Conservation (phyloP, 345 rosid genomes). For the Brassica juncea region DNA sequence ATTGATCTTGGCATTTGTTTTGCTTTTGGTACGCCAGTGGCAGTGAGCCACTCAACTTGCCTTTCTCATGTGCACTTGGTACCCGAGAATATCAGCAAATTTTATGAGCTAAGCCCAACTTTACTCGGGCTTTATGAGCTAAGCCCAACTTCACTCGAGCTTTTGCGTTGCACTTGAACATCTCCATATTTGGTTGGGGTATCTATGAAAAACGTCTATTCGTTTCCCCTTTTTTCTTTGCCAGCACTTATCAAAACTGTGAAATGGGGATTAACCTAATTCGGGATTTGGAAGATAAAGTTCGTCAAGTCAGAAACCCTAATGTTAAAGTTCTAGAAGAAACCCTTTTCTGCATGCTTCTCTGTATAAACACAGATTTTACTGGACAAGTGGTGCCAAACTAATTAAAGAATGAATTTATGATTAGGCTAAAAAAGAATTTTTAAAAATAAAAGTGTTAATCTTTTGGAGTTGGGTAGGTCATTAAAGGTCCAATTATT, state of each 20-base stretch:
- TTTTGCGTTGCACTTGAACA: not conserved
- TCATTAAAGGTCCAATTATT: constrained; percentile 38
- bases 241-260: not conserved
- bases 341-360: constrained; percentile 26
- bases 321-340: constrained; percentile 6
- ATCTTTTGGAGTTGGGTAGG: constrained; percentile 27
- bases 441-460: not conserved
- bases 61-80: not conserved
- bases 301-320: not conserved
- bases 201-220: not conserved
- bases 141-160: not conserved
- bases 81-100: not conserved
- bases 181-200: not conserved
- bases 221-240: not conserved
- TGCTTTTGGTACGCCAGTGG: not conserved
- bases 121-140: not conserved
- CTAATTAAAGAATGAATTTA: constrained; percentile 20
- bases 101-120: not conserved
- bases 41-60: not conserved
- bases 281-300: not conserved
- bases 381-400: constrained; percentile 29
- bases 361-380: constrained; percentile 25
- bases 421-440: not conserved
- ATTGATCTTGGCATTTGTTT: not conserved
- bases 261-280: not conserved